Percentiles rank a stretch among this genome's conserved stretches.
These are phyloP conservation scores for Gracilaria domingensis DNA, from an alignment of 23 red algal genomes.

Conservation along the genomic window DNA sequence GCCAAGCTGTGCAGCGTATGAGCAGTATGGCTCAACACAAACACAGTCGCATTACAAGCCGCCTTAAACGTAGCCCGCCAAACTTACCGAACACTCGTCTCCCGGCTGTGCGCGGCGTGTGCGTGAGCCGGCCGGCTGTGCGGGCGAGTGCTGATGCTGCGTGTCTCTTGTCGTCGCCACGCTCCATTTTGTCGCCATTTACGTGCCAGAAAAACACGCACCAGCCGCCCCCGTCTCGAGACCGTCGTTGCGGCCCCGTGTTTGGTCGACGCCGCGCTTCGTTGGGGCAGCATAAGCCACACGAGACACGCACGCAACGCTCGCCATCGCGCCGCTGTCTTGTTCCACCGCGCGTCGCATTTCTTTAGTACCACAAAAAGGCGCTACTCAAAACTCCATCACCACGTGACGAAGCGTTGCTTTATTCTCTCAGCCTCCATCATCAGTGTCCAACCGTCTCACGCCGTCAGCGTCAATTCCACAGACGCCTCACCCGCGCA, in stretches of 20 bases:
- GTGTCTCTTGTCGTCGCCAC: not conserved
- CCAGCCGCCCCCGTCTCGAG: not conserved
- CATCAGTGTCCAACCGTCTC: too few species aligned
- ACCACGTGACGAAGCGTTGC: not conserved
- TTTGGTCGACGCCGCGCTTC: too few species aligned
- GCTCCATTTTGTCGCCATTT: too few species aligned
- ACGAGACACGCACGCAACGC: constrained; percentile 1
- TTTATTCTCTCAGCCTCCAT: too few species aligned
- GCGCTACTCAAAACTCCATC: not conserved
- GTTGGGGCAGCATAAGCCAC: not conserved
- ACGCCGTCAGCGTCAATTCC: too few species aligned
- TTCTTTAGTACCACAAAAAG: not conserved
- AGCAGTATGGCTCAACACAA: constrained; percentile 28
- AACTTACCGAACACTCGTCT: constrained; percentile 5
- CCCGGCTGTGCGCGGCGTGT: not conserved
- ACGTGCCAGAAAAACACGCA: too few species aligned
- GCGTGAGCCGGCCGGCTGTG: not conserved
- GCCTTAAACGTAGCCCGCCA: not conserved
- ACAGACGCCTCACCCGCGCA: not conserved
- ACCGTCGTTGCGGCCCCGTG: not conserved
- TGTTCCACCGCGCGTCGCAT: too few species aligned
- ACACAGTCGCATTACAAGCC: not conserved
- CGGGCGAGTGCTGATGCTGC: not conserved
- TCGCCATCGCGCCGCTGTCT: too few species aligned
- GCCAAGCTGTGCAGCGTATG: not conserved